These are phyloP conservation scores for Mortierella hygrophila DNA, from an alignment of 192 early-diverging fungal genomes.

Conservation along the genomic window DNA sequence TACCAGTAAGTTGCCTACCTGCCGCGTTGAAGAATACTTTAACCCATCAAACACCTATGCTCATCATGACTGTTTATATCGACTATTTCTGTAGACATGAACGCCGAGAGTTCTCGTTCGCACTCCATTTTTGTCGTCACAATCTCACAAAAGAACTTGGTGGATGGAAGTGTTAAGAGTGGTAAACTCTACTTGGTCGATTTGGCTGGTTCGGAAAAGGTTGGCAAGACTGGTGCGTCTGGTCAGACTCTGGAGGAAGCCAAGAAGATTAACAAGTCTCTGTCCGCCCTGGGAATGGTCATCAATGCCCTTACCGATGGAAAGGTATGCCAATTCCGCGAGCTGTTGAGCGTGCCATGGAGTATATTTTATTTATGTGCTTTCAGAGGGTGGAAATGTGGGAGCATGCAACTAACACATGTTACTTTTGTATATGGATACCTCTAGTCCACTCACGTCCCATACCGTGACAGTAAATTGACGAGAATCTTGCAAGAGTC, in stretches of 20 bases:
- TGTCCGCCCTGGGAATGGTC: slow-evolving; percentile 98
- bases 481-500: slow-evolving; percentile 99
- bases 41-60: not conserved
- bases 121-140: slow-evolving; percentile 99
- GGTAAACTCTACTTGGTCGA: slow-evolving; percentile 97
- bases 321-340: slow-evolving; percentile 68
- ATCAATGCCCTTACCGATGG: slow-evolving; percentile 99
- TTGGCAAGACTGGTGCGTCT: slow-evolving; percentile 96
- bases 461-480: slow-evolving; percentile 98
- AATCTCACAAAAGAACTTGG: slow-evolving; percentile 95
- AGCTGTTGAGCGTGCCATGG: not conserved
- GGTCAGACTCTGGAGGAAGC: slow-evolving; percentile 99
- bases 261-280: slow-evolving; percentile 99
- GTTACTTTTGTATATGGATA: not conserved
- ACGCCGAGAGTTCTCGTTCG: slow-evolving; percentile 96
- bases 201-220: slow-evolving; percentile 99
- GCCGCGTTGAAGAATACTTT: not conserved
- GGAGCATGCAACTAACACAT: not conserved
- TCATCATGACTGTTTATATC: not conserved
- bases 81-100: slow-evolving; percentile 83
- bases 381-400: not conserved
- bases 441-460: slow-evolving; percentile 90
- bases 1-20: slow-evolving; percentile 78
- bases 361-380: not conserved
- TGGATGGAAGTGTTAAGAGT: slow-evolving; percentile 88